Percentiles rank a stretch among this genome's conserved stretches.
Evolutionary conservation across 805 yeast species (phyloP).

Genomic region (Candida dendrica): DNA sequence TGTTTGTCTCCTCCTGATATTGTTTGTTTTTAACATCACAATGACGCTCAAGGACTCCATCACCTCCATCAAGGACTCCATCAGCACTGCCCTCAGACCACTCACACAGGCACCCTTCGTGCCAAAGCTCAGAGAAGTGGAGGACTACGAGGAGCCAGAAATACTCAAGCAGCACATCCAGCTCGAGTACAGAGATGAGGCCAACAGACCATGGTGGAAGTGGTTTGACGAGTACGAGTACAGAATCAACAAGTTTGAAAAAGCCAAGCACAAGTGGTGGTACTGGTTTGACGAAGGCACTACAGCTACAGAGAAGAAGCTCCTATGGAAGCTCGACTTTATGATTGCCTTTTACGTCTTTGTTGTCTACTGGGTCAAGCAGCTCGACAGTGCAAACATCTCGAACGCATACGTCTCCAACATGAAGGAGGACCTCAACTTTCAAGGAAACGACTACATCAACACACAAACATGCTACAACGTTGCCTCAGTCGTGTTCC

Average conservation of each 20-base stretch:
- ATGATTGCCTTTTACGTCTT: conserved; percentile 46
- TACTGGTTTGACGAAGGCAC: conserved; percentile 46
- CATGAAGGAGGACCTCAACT: conserved; percentile 44
- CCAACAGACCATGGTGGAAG: conserved; percentile 35
- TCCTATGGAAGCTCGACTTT: conserved; percentile 44
- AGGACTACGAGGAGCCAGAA: not conserved
- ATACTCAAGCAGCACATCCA: not conserved
- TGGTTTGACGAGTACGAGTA: conserved; percentile 54
- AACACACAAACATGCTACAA: conserved; percentile 49
- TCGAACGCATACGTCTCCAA: conserved; percentile 61
- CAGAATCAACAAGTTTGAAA: conserved; percentile 29
- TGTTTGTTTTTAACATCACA: too few relatives aligned
- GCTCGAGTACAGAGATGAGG: conserved; percentile 30
- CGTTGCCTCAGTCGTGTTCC: conserved; percentile 53
- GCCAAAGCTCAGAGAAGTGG: not conserved
- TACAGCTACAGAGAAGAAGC: conserved; percentile 33
- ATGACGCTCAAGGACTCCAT: too few relatives aligned
- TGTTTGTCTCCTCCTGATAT: too few relatives aligned
- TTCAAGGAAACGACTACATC: conserved; percentile 56
- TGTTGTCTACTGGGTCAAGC: conserved; percentile 60
- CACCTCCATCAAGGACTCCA: too few relatives aligned
- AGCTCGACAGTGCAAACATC: conserved; percentile 51
- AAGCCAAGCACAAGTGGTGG: conserved; percentile 37
- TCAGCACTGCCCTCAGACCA: too few relatives aligned
- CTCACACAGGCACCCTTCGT: not conserved